Evolutionary conservation across 257 asterid species (phyloP).

Genomic region (Fraxinus pennsylvanica): DNA sequence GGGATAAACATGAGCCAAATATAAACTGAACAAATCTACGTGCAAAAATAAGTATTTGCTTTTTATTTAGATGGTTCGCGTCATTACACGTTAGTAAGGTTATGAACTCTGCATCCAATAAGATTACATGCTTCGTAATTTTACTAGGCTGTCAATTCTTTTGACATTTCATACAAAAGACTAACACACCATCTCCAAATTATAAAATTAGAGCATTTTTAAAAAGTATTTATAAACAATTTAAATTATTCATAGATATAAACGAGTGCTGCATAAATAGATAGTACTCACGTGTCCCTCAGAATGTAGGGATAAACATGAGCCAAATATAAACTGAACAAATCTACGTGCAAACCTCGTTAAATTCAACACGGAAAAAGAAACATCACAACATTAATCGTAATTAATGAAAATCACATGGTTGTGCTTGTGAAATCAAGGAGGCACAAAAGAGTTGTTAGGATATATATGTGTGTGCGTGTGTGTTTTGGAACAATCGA

Average conservation of each 20-base stretch:
- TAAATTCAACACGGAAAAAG: conserved; percentile 27
- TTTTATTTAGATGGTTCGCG: no score
- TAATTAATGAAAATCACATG: conserved; percentile 33
- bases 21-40: background rate
- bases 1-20: no score
- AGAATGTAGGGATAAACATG: no score
- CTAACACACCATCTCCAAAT: background rate
- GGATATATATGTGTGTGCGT: background rate
- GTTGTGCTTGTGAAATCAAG: conserved; percentile 26
- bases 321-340: no score
- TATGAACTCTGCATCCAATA: no score
- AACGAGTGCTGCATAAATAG: no score
- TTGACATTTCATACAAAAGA: background rate
- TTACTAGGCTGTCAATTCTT: background rate
- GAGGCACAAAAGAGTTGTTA: conserved; percentile 21
- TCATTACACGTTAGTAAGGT: background rate
- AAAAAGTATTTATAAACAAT: no score
- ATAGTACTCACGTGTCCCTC: no score
- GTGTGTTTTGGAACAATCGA: conserved; percentile 23
- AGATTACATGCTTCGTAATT: no score
- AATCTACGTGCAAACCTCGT: background rate
- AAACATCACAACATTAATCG: conserved; percentile 28
- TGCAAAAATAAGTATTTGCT: no score
- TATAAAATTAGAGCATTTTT: no score
- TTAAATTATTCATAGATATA: no score